Conservation (phyloP, 371 early-diverging fungal species). For the Smittium mucronatum region DNA sequence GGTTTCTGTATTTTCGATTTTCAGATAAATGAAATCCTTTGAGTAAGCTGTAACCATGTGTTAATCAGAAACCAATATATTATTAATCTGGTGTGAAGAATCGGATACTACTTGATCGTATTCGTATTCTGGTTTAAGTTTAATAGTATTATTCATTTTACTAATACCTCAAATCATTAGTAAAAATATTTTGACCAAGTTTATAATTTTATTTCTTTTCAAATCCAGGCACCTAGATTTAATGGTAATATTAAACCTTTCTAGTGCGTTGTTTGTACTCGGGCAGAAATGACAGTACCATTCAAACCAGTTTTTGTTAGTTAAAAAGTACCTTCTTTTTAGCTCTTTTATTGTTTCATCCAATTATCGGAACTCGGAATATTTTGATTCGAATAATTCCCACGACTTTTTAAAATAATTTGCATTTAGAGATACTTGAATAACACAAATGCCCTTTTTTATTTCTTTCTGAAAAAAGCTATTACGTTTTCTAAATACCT, state of each 20-base stretch:
- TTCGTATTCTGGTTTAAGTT: background rate
- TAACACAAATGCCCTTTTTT: background rate
- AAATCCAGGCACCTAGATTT: background rate
- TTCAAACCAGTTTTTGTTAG: background rate
- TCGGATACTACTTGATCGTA: no score
- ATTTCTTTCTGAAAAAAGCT: background rate
- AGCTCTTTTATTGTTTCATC: background rate
- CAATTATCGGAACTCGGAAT: background rate
- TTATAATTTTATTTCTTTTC: background rate
- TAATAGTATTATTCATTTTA: background rate
- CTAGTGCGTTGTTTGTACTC: background rate
- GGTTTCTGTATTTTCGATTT: background rate
- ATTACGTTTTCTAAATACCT: background rate
- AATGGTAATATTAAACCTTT: background rate
- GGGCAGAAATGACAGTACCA: background rate
- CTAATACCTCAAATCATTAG: background rate
- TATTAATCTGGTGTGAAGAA: background rate
- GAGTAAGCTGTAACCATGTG: background rate
- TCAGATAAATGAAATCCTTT: background rate
- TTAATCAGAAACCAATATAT: background rate
- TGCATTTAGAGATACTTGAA: background rate
- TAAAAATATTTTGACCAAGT: background rate
- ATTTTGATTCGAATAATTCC: background rate
- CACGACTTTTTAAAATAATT: background rate
- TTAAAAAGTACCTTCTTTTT: background rate